phyloP scores from a whole-genome alignment of 495 filamentous ascomycete species.

The Hypoxylon fuscum region DNA sequence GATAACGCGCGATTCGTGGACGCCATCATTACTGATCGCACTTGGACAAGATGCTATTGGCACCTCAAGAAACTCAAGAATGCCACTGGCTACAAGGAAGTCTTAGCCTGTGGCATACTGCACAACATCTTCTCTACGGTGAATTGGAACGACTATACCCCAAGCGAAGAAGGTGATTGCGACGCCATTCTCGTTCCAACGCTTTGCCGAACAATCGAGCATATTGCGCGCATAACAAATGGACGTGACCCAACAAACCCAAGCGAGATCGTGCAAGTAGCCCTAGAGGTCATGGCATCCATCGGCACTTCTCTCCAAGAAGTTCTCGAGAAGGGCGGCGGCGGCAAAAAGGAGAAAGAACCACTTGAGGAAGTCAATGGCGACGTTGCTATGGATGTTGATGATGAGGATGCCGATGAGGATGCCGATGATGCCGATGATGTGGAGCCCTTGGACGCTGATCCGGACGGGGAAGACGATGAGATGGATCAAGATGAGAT shows the following conservation, averaged over 20 bases:
- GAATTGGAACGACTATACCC: conserved; percentile 59
- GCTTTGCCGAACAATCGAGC: conserved; percentile 51
- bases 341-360: conserved; percentile 44
- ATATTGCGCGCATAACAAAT: conserved; percentile 37
- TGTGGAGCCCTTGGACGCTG: too few relatives aligned
- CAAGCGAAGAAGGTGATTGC: conserved; percentile 54
- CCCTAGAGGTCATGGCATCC: conserved; percentile 65
- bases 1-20: conserved; percentile 60
- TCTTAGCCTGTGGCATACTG: conserved; percentile 60
- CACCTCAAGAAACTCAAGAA: conserved; percentile 48
- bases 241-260: conserved; percentile 38
- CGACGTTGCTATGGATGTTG: conserved; percentile 34
- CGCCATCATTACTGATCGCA: conserved; percentile 50
- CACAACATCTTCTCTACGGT: conserved; percentile 61
- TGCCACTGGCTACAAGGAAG: conserved; percentile 46
- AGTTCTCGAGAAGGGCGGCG: conserved; percentile 51
- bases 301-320: conserved; percentile 64
- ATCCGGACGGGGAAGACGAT: conserved; percentile 45
- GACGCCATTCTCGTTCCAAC: conserved; percentile 58
- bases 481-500: conserved; percentile 56
- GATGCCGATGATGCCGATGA: too few relatives aligned
- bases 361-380: conserved; percentile 44
- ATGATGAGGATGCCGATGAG: not conserved
- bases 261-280: conserved; percentile 54
- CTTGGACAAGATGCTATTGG: conserved; percentile 46